Conservation (phyloP, 2,329 filamentous ascomycete genomes). For the Shiraia bambusicola region DNA sequence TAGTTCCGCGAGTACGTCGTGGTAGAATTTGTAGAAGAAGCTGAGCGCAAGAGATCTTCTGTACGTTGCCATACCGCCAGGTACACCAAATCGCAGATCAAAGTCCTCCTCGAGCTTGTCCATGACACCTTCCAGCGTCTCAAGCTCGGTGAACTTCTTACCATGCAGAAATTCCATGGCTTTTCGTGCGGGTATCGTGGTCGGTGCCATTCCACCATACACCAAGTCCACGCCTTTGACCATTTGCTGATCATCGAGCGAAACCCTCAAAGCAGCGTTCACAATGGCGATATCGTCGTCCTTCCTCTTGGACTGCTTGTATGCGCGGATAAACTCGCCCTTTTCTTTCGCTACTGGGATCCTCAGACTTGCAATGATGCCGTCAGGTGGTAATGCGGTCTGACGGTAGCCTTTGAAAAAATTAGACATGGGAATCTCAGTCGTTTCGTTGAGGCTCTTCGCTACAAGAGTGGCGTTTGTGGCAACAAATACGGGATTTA, state of each 20-base stretch:
- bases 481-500: conserved; percentile 92
- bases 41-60: conserved; percentile 85
- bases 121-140: conserved; percentile 88
- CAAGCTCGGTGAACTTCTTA: conserved; percentile 75
- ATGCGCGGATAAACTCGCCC: conserved; percentile 82
- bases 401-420: conserved; percentile 92
- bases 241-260: conserved; percentile 65
- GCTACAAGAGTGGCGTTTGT: conserved; percentile 80
- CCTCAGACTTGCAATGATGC: conserved; percentile 82
- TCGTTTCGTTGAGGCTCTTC: conserved; percentile 71
- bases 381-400: conserved; percentile 78
- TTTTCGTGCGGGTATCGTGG: conserved; percentile 81
- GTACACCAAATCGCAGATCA: conserved; percentile 83
- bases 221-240: conserved; percentile 78
- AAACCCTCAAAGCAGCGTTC: conserved; percentile 78
- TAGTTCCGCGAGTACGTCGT: conserved; percentile 74
- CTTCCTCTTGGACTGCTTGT: conserved; percentile 96
- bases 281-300: conserved; percentile 99
- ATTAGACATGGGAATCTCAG: conserved; percentile 83
- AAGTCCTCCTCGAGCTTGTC: conserved; percentile 87
- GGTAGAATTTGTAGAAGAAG: conserved; percentile 97
- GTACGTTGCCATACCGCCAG: conserved; percentile 96
- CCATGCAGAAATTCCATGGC: conserved; percentile 74
- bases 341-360: conserved; percentile 75
- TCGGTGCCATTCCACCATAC: conserved; percentile 93